These are phyloP conservation scores for Sphaerulina musiva DNA, from an alignment of 2,329 filamentous ascomycete species.

Conservation along the genomic window DNA sequence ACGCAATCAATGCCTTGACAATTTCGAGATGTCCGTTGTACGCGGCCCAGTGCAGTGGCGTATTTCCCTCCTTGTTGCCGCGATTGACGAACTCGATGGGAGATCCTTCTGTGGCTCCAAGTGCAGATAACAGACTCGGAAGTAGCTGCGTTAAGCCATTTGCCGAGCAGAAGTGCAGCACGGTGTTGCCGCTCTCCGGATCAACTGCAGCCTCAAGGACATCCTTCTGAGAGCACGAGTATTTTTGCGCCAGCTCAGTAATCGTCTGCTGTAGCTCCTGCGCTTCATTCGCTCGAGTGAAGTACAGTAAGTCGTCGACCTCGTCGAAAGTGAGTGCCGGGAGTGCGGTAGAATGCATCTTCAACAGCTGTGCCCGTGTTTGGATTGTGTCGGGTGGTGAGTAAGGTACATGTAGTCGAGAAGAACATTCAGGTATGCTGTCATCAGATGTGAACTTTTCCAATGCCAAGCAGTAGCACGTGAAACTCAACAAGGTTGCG, in stretches of 20 bases:
- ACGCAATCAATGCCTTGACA: constrained; percentile 68
- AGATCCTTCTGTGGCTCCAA: constrained; percentile 7
- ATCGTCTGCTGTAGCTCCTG: constrained; percentile 59
- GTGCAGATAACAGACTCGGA: constrained; percentile 19
- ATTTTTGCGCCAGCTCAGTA: constrained; percentile 54
- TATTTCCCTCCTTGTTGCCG: constrained; percentile 78
- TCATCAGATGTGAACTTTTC: neutral
- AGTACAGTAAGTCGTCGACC: constrained; percentile 87
- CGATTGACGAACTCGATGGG: constrained; percentile 52
- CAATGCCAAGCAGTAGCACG: neutral
- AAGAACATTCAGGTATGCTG: no score
- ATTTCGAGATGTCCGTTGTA: constrained; percentile 78
- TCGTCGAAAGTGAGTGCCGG: constrained; percentile 61
- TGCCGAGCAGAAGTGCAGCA: constrained; percentile 83
- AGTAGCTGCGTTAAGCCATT: constrained; percentile 63
- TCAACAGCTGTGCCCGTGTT: neutral
- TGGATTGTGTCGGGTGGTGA: neutral
- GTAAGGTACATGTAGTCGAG: no score
- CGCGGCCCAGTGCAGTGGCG: constrained; percentile 87
- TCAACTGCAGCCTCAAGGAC: constrained; percentile 67
- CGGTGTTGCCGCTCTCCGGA: constrained; percentile 66
- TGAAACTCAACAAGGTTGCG: constrained; percentile 3
- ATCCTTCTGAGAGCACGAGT: constrained; percentile 54
- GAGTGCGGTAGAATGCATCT: constrained; percentile 12
- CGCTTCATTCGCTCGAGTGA: constrained; percentile 70